These are phyloP conservation scores for Oryza meridionalis DNA, from an alignment of 176 grass and related monocot genomes.

Conservation along the genomic window DNA sequence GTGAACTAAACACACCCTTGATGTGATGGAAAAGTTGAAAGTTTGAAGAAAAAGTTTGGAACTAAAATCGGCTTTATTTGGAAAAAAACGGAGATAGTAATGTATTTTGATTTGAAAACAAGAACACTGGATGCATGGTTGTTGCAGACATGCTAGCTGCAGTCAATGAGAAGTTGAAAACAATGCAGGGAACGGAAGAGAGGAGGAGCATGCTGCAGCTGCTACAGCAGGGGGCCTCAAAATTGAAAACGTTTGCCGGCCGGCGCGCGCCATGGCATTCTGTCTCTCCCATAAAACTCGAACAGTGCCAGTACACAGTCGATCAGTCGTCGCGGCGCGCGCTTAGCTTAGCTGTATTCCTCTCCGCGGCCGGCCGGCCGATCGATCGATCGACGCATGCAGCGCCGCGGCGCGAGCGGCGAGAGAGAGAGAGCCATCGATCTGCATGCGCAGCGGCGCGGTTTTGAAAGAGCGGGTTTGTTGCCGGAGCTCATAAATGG, in stretches of 20 bases:
- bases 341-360: neutral
- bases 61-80: too few relatives aligned
- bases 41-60: too few relatives aligned
- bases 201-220: neutral
- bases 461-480: conserved; percentile 20
- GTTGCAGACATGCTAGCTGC: neutral
- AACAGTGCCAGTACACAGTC: neutral
- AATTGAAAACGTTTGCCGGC: conserved; percentile 11
- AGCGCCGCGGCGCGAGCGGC: neutral
- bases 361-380: neutral
- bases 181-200: neutral
- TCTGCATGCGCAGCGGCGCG: neutral
- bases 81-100: too few relatives aligned
- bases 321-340: neutral
- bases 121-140: neutral
- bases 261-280: neutral
- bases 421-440: too few relatives aligned
- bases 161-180: neutral
- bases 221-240: neutral
- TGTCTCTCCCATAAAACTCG: neutral
- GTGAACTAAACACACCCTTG: too few relatives aligned
- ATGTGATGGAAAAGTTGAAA: too few relatives aligned
- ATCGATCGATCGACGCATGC: neutral
- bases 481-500: conserved; percentile 44
- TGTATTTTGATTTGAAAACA: neutral